Conservation (phyloP, 31 red algal species). For the Asparagopsis taxiformis region DNA sequence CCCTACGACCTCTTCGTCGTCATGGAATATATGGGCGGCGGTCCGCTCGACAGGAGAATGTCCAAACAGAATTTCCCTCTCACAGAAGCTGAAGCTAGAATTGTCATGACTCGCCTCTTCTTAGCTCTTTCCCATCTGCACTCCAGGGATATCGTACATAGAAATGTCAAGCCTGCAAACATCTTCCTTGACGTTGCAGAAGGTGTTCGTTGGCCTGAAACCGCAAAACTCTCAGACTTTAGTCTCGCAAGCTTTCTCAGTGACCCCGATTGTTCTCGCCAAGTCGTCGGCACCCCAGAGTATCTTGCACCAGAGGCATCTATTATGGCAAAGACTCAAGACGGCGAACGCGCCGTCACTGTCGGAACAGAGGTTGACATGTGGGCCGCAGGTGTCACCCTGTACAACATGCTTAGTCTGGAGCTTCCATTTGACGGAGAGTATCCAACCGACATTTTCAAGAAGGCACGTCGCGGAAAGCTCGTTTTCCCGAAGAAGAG, state of each 20-base stretch:
- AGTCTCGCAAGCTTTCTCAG: slow-evolving; percentile 58
- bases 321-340: slow-evolving; percentile 54
- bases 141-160: slow-evolving; percentile 57
- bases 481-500: slow-evolving; percentile 54
- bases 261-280: slow-evolving; percentile 56
- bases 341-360: slow-evolving; percentile 46
- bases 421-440: slow-evolving; percentile 88
- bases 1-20: slow-evolving; percentile 71
- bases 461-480: slow-evolving; percentile 37
- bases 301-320: slow-evolving; percentile 88
- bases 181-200: slow-evolving; percentile 56
- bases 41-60: slow-evolving; percentile 64
- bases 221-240: slow-evolving; percentile 69
- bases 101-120: slow-evolving; percentile 72
- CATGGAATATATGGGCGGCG: slow-evolving; percentile 84
- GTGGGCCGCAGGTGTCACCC: slow-evolving; percentile 92
- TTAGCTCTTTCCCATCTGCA: slow-evolving; percentile 62
- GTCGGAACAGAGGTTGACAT: slow-evolving; percentile 82
- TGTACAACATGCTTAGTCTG: slow-evolving; percentile 86
- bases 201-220: slow-evolving; percentile 23
- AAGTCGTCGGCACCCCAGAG: slow-evolving; percentile 85
- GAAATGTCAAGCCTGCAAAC: slow-evolving; percentile 88
- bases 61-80: slow-evolving; percentile 46
- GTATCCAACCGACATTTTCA: slow-evolving; percentile 78
- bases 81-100: slow-evolving; percentile 47